A percentile compares a stretch with the other conserved stretches of the same genome.
Evolutionary conservation across 345 rosid species (phyloP).

Genomic region (Eucalyptus erythrocorys): DNA sequence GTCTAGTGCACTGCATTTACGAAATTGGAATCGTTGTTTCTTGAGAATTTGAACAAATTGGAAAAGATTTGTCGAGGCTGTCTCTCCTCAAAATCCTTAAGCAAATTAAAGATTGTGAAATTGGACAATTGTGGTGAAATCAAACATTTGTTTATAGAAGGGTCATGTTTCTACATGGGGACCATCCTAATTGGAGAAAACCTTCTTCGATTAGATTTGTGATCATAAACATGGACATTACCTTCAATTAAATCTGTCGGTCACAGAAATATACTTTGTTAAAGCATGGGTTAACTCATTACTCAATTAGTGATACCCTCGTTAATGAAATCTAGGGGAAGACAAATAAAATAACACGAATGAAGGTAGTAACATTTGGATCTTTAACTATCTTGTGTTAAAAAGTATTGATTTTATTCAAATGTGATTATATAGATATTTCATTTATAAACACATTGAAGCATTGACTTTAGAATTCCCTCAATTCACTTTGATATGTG

Average conservation of each 20-base stretch:
- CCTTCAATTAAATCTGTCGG: too few species aligned
- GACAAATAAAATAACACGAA: not conserved
- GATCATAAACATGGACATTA: too few species aligned
- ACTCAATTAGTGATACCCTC: not conserved
- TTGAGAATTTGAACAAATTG: not conserved
- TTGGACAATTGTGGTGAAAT: not conserved
- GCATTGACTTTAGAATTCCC: not conserved
- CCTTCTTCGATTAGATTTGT: too few species aligned
- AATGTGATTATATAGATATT: too few species aligned
- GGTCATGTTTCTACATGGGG: too few species aligned
- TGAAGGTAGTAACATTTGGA: too few species aligned
- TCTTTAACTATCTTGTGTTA: not conserved
- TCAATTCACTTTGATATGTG: not conserved
- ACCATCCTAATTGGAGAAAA: too few species aligned
- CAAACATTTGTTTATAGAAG: not conserved
- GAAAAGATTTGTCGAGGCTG: not conserved
- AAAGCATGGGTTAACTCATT: not conserved
- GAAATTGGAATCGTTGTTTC: not conserved
- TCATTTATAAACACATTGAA: not conserved
- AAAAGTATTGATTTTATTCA: not conserved
- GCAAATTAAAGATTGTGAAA: not conserved
- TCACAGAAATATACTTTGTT: not conserved
- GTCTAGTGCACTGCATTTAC: not conserved
- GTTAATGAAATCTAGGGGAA: not conserved
- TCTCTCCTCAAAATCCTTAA: not conserved